These are phyloP conservation scores for Carex sylvatica DNA, from an alignment of 202 grass and related monocot genomes.

Conservation along the genomic window DNA sequence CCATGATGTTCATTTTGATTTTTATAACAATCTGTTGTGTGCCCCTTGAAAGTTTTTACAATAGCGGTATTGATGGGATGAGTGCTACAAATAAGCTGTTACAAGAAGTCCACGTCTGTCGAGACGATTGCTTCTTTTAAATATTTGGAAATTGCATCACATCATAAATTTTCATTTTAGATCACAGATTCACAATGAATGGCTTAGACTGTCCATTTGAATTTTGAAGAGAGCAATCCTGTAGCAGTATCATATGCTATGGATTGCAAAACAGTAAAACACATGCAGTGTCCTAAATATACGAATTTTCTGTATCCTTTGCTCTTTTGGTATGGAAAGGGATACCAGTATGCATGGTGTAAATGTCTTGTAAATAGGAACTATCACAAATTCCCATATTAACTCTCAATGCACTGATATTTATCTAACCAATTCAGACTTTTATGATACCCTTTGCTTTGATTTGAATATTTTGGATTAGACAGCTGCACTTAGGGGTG, in stretches of 20 bases:
- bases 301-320: neutral
- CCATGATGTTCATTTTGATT: neutral
- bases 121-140: neutral
- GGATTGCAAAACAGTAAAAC: neutral
- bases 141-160: neutral
- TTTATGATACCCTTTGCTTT: neutral
- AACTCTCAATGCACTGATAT: neutral
- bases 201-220: neutral
- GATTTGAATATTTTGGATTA: conserved; percentile 5
- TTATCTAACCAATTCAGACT: neutral
- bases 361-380: neutral
- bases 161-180: neutral
- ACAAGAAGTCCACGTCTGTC: neutral
- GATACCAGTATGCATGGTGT: neutral
- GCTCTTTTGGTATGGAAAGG: neutral
- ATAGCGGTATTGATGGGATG: neutral
- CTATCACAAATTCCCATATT: neutral
- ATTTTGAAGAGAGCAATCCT: neutral
- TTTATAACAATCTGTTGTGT: neutral
- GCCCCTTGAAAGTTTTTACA: neutral
- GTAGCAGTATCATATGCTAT: neutral
- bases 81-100: neutral
- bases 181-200: neutral
- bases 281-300: neutral
- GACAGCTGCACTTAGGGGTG: too few relatives aligned